These are phyloP conservation scores for Solanum pinnatisectum DNA, from an alignment of 257 asterid species.

Conservation along the genomic window DNA sequence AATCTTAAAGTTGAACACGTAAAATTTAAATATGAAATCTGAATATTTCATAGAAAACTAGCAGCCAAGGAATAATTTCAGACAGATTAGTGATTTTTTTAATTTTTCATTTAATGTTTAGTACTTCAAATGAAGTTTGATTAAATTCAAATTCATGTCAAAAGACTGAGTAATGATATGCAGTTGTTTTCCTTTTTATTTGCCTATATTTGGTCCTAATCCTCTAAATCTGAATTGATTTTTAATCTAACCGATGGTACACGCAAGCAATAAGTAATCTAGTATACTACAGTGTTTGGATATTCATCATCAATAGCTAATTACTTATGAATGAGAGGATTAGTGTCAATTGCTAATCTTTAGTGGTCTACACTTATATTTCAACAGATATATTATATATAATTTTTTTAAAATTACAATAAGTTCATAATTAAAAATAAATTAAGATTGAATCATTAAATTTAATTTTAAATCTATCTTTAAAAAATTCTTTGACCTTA, in stretches of 20 bases:
- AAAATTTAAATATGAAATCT: not conserved
- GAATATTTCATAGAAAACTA: not conserved
- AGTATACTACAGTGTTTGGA: not conserved
- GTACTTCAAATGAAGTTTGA: not conserved
- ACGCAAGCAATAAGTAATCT: not conserved
- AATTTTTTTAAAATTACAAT: not conserved
- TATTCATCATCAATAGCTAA: not conserved
- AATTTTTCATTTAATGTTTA: rapidly evolving
- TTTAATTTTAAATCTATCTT: not conserved
- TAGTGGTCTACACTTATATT: not conserved
- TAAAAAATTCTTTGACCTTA: not conserved
- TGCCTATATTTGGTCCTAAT: not conserved
- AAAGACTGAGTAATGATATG: not conserved
- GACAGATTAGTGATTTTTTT: not conserved
- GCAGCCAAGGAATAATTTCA: not conserved
- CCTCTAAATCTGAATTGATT: too few relatives aligned
- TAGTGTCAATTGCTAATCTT: not conserved
- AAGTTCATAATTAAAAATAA: not conserved
- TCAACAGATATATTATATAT: not conserved
- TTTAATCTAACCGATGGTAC: not conserved
- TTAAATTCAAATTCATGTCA: too few relatives aligned
- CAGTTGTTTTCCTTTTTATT: not conserved
- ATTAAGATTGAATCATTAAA: not conserved
- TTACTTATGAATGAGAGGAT: not conserved
- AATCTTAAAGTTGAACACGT: not conserved